Evolutionary conservation across 2,329 filamentous ascomycete genomes (phyloP).

Genomic region (Metarhizium rileyi): DNA sequence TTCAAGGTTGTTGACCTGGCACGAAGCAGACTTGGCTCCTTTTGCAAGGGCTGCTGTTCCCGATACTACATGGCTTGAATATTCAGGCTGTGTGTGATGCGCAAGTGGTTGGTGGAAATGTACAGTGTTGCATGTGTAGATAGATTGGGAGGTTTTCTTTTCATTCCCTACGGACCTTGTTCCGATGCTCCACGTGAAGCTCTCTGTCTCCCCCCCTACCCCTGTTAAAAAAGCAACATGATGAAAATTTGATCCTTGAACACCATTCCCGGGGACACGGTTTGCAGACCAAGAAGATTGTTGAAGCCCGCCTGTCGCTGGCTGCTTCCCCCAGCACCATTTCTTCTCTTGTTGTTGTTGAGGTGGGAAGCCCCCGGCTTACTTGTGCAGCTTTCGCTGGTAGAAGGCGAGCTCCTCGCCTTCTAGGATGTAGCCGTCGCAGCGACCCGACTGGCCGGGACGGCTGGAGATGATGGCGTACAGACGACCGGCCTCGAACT

Average conservation of each 20-base stretch:
- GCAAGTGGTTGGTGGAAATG: not conserved
- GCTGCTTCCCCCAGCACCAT: not conserved
- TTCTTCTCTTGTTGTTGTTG: constrained; percentile 10
- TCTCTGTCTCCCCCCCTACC: no score
- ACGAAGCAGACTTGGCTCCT: no score
- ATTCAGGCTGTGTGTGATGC: no score
- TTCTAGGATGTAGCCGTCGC: constrained; percentile 96
- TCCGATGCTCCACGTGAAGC: constrained; percentile 1
- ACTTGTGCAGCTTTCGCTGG: constrained; percentile 99
- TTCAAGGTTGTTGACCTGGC: no score
- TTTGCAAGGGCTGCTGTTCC: no score
- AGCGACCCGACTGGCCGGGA: constrained; percentile 93
- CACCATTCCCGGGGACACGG: constrained; percentile 1
- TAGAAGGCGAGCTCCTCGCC: constrained; percentile 99
- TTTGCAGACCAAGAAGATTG: not conserved
- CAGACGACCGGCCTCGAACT: constrained; percentile 98
- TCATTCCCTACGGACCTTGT: constrained; percentile 2
- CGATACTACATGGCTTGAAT: no score
- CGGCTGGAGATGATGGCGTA: constrained; percentile 88
- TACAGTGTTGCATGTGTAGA: constrained; percentile 1
- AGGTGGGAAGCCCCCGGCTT: constrained; percentile 33
- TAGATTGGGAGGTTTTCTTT: not conserved
- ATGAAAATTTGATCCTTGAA: not conserved
- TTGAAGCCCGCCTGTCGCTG: not conserved
- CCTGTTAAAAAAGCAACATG: no score